Percentiles rank a stretch among this genome's conserved stretches.
Evolutionary conservation across 2,329 filamentous ascomycete species (phyloP).

Genomic region (Paramyrothecium sp.): DNA sequence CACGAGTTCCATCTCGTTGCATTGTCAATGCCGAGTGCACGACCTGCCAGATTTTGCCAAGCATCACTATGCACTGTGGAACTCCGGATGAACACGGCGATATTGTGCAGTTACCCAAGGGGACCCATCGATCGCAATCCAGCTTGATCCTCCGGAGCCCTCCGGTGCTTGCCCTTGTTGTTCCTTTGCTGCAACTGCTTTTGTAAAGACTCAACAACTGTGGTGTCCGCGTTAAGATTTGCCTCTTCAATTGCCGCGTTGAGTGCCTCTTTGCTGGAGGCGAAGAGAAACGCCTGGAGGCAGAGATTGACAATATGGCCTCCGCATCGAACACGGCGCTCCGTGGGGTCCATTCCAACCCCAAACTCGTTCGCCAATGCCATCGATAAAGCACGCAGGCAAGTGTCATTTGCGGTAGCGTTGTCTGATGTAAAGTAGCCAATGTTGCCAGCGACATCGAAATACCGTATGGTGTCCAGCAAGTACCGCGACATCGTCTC

Average conservation of each 20-base stretch:
- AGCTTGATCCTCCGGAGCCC: background rate
- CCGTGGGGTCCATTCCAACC: background rate
- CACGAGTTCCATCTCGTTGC: background rate
- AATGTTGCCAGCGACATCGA: background rate
- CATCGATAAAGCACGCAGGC: background rate
- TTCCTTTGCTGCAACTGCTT: conserved; percentile 1
- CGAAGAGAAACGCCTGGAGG: conserved; percentile 1
- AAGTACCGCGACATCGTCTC: background rate
- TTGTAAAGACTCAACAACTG: conserved; percentile 1
- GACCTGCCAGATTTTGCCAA: background rate
- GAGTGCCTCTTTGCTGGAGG: background rate
- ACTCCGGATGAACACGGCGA: background rate
- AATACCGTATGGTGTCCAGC: background rate
- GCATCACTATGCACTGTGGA: background rate
- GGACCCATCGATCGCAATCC: background rate
- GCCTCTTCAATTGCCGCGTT: background rate
- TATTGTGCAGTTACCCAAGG: background rate
- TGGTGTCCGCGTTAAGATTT: background rate
- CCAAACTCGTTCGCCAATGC: background rate
- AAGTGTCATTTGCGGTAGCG: conserved; percentile 2
- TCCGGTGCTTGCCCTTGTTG: background rate
- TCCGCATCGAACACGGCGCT: background rate
- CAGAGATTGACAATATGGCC: conserved; percentile 3
- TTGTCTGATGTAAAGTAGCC: conserved; percentile 1
- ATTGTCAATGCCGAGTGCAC: conserved; percentile 1